These are phyloP conservation scores for Chaetomiaceae sp. DNA, from an alignment of 2,329 filamentous ascomycete genomes.

Conservation along the genomic window DNA sequence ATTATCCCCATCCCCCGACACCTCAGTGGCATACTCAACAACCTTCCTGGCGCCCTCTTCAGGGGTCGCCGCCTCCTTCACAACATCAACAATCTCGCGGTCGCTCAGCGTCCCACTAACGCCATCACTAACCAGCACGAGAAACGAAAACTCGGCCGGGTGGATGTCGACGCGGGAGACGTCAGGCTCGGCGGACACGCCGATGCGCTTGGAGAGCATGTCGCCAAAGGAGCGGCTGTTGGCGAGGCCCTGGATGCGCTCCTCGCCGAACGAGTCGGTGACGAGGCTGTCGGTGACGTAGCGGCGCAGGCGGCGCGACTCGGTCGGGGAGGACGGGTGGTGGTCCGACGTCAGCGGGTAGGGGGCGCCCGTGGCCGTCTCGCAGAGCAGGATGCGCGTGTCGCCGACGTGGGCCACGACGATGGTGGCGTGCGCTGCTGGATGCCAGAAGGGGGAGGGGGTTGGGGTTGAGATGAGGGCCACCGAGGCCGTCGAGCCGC, in stretches of 20 bases:
- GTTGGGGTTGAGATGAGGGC: constrained; percentile 85
- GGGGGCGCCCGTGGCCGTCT: constrained; percentile 74
- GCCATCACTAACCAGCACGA: constrained; percentile 85
- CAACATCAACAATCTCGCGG: constrained; percentile 92
- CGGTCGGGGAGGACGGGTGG: constrained; percentile 81
- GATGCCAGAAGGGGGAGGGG: constrained; percentile 92
- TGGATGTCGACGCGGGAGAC: constrained; percentile 72
- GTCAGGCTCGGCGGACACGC: constrained; percentile 91
- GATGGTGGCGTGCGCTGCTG: constrained; percentile 75
- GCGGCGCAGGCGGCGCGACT: constrained; percentile 76
- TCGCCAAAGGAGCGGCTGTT: constrained; percentile 95
- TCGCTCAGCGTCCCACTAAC: constrained; percentile 81
- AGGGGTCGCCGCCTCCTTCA: constrained; percentile 90
- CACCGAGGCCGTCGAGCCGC: constrained; percentile 86
- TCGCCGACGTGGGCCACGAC: constrained; percentile 90
- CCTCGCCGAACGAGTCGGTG: constrained; percentile 94
- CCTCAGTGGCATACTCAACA: constrained; percentile 84
- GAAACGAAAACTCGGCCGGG: constrained; percentile 81
- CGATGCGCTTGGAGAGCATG: constrained; percentile 84
- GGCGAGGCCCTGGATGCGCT: constrained; percentile 86
- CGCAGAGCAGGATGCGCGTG: constrained; percentile 83
- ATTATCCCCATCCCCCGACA: constrained; percentile 63
- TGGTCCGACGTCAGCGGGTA: constrained; percentile 85
- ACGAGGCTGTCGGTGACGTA: constrained; percentile 72
- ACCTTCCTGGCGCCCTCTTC: constrained; percentile 77